Evolutionary conservation across 352 stramenopile genomes (phyloP), one percentile per base, ranked within the genome.

Genomic region (Phytophthora pisi): DNA sequence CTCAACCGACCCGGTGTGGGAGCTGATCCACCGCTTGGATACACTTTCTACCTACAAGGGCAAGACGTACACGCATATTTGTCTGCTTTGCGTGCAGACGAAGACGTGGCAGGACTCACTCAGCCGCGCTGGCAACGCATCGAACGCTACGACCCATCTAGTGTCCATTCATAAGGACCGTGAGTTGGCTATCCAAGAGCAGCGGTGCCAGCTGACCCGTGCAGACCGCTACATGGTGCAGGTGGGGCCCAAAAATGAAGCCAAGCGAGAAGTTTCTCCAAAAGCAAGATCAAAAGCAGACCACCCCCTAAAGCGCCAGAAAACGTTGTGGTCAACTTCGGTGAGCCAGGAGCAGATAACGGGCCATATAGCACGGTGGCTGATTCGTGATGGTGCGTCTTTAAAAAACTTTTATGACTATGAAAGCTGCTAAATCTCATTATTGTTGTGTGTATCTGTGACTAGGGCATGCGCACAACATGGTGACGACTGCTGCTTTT

Each of bases 401-500:
- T 11, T 36, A 26, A 20, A 20, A 20, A 20, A 24, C 7, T 49
- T 10, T 38, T 45, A n/a, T 45, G 38, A 11, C 34, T 42, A 6
- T 45, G 15, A 45, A 45, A 16, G 24, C 15, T 23, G 9, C 24
- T 20, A 38, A 38, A 8, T 36, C 20, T 36, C 8, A 45, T 38
- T n/a, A 45, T n/a, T 52, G 8, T 15, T 43, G 7, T 24, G 15
- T 47, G 15, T 24, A 13, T 38, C 31, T 38, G 1, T 38, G 8
- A 20, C 34, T 16, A 62, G 55, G 57, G 1, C 8, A 51, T 4
- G 20, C 57, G 1, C 42, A 56, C 13, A 64, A 64, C 16, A 56
- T 51, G 31, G n/a, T 50, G 4, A 57, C 57, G 6, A 64, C 45
- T 6, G 2, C 57, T 15, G 46, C 57, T 6, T 64, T 64, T 30